phyloP scores from a whole-genome alignment of 495 filamentous ascomycete genomes.

The Neurospora africana region DNA sequence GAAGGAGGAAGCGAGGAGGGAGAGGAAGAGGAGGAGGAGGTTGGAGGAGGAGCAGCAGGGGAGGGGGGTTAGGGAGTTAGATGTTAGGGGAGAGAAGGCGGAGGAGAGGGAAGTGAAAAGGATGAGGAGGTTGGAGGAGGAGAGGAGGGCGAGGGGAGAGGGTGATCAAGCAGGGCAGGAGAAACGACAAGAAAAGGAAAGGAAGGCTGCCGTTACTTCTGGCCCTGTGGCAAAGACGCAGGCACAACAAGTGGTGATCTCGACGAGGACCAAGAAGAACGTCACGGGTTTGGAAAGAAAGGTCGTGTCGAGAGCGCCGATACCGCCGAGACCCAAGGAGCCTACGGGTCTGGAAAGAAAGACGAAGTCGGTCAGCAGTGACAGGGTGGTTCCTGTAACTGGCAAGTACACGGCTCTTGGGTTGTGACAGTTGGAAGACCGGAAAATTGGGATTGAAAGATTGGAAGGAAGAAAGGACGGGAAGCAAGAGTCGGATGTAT shows the following conservation, averaged over 20 bases:
- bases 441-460: too few relatives aligned
- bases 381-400: constrained; percentile 5
- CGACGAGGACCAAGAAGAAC: not conserved
- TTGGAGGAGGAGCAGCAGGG: not conserved
- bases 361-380: not conserved
- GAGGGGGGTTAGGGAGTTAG: too few relatives aligned
- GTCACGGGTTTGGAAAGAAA: not conserved
- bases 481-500: not conserved
- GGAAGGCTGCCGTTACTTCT: not conserved
- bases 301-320: not conserved
- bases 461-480: not conserved
- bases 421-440: constrained; percentile 7
- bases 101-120: too few relatives aligned
- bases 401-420: constrained; percentile 22
- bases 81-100: too few relatives aligned
- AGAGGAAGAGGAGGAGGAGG: not conserved
- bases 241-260: not conserved
- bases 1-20: constrained; percentile 4
- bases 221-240: not conserved
- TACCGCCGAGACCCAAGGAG: not conserved
- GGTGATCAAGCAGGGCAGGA: too few relatives aligned
- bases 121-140: not conserved
- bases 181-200: not conserved
- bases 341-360: constrained; percentile 4
- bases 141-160: not conserved